A percentile compares a stretch with the other conserved stretches of the same genome.
phyloP scores from a whole-genome alignment of 1,284 basidiomycete genomes.

The Jaminaea rosea region DNA sequence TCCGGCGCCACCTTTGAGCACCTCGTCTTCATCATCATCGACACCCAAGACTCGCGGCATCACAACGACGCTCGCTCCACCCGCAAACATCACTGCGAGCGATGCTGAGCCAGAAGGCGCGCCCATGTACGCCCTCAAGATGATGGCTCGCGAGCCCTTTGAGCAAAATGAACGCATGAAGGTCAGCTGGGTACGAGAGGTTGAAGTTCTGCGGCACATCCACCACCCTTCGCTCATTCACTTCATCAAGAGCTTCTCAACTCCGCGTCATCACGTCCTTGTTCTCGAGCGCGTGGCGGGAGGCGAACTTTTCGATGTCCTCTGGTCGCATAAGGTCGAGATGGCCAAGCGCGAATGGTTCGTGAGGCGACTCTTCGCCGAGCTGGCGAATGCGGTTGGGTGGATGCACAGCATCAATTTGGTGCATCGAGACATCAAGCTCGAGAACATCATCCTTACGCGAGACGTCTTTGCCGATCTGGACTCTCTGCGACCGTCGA shows the following conservation, averaged over 20 bases:
- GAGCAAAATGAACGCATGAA: slow-evolving; percentile 61
- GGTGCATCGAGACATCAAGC: slow-evolving; percentile 86
- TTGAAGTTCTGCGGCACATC: slow-evolving; percentile 73
- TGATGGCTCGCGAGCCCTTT: slow-evolving; percentile 60
- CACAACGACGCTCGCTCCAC: too few relatives aligned
- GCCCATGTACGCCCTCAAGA: slow-evolving; percentile 84
- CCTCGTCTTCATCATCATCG: too few relatives aligned
- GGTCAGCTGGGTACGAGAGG: slow-evolving; percentile 76
- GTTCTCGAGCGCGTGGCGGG: slow-evolving; percentile 70
- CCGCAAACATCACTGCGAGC: too few relatives aligned
- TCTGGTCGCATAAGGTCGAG: slow-evolving; percentile 58
- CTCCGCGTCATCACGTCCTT: slow-evolving; percentile 65
- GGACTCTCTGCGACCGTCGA: slow-evolving; percentile 14
- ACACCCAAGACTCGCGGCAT: too few relatives aligned
- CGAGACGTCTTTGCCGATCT: slow-evolving; percentile 16
- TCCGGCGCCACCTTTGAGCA: too few relatives aligned
- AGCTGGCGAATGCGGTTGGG: slow-evolving; percentile 68
- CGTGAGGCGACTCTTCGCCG: slow-evolving; percentile 66
- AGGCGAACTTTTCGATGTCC: slow-evolving; percentile 69
- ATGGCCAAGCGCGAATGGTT: slow-evolving; percentile 55
- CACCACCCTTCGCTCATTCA: slow-evolving; percentile 74
- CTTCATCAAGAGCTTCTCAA: slow-evolving; percentile 66
- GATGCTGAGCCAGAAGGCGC: too few relatives aligned
- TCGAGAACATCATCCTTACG: slow-evolving; percentile 57
- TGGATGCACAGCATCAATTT: slow-evolving; percentile 83